These are phyloP conservation scores for Penicillium sp. DNA, from an alignment of 2,329 filamentous ascomycete genomes.

Conservation along the genomic window DNA sequence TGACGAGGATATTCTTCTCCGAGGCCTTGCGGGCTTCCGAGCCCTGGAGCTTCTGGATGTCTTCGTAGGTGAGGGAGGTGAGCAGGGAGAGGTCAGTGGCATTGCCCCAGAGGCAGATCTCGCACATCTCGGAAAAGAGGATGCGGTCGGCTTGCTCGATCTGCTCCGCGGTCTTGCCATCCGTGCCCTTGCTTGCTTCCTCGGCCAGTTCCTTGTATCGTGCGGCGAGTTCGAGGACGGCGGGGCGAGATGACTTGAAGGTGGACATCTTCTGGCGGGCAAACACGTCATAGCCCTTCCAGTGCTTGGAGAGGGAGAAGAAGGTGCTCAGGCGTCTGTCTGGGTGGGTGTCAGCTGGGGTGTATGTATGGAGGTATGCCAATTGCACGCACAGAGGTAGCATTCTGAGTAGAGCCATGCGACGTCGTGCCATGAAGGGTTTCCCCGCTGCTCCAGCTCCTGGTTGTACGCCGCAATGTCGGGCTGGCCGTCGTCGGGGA, in stretches of 20 bases:
- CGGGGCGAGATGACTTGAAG: slow-evolving; percentile 82
- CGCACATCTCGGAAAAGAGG: slow-evolving; percentile 84
- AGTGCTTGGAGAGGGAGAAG: slow-evolving; percentile 68
- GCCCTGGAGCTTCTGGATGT: slow-evolving; percentile 96
- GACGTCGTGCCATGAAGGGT: slow-evolving; percentile 69
- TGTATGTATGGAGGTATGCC: too few relatives aligned
- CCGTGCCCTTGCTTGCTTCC: too few relatives aligned
- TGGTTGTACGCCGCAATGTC: slow-evolving; percentile 78
- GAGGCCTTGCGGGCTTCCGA: slow-evolving; percentile 73
- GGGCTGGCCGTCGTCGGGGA: slow-evolving; percentile 67
- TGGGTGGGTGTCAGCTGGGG: too few relatives aligned
- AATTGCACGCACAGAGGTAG: slow-evolving; percentile 69
- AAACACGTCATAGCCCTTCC: slow-evolving; percentile 87
- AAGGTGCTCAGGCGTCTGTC: too few relatives aligned
- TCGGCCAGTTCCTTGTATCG: slow-evolving; percentile 69
- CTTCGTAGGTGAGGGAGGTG: slow-evolving; percentile 82
- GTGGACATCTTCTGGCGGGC: slow-evolving; percentile 80
- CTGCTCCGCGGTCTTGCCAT: slow-evolving; percentile 40
- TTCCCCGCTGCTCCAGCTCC: slow-evolving; percentile 66
- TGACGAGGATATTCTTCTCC: slow-evolving; percentile 84
- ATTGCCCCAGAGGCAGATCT: slow-evolving; percentile 96
- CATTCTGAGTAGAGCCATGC: slow-evolving; percentile 90
- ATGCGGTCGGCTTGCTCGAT: slow-evolving; percentile 62
- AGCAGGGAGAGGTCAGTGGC: slow-evolving; percentile 87
- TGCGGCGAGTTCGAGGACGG: slow-evolving; percentile 69